Evolutionary conservation across 2,329 filamentous ascomycete genomes (phyloP), one percentile per base, ranked within the genome.

Genomic region (Xylaria multiplex): DNA sequence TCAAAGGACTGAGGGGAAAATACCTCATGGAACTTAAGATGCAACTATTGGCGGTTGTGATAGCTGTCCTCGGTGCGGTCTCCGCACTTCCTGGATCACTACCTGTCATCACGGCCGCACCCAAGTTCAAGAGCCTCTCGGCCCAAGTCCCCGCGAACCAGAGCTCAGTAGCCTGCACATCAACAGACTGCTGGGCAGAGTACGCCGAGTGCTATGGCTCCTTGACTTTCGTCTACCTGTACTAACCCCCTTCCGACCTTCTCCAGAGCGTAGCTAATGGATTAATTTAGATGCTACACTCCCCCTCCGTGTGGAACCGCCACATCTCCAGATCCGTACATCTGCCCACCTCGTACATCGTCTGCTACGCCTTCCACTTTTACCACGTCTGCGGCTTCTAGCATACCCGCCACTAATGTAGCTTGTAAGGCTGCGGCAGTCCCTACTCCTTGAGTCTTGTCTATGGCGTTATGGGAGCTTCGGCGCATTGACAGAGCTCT

Each of bases 271-370:
- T 49, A 3, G n/a, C 61, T 64, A 13, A 64, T 24, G 16, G 7
- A 32, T n/a, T 65, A 13, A 43, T 13, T 7, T 54, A 71, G 69
- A 35, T 71, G 69, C 53, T 71, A 65, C 57, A 71, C 69, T 1
- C 67, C 69, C n/a, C 67, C 69, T 46, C 69, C 67, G 5, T 71
- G 69, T 27, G 69, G 67, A 3, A 69, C 69, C 3, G 45, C 24
- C 4, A 71, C 69, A 4, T 55, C 55, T 19, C 67, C 67, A 3
- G 58, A 61, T 46, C 54, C 67, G 2, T 68, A 67, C 30, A 53
- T 27, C 8, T 71, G 69, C 27, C 67, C 67, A 24, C 59, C 62
- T n/a, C 52, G 43, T 7, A 58, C 32, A 7, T 2, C 49, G 19
- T 52, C 42, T 43, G 13, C 37, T 0, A 43, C 35, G 22, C 32